Evolutionary conservation across 2,329 filamentous ascomycete species (phyloP), one percentile per base, ranked within the genome.

Genomic region (Neocucurbitaria cava): DNA sequence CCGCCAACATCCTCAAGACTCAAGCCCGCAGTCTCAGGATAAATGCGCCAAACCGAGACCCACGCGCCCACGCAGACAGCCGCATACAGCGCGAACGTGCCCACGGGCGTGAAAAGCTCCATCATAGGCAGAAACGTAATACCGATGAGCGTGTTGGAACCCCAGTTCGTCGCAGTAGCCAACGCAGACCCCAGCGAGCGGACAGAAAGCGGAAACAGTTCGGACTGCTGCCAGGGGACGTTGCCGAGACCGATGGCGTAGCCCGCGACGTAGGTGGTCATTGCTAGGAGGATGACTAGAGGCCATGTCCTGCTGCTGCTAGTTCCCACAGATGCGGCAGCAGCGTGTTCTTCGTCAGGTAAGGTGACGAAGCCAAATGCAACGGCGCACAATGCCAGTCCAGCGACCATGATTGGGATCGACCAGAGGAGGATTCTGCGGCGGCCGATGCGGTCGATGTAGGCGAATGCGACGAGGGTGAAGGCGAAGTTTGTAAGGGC

Each of bases 181-280:
- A 91, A 74, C 0, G 87, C 87, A 53, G 88, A 90, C 24, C 90
- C 91, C 1, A 91, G 76, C 4, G 88, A 87, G 44, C 90, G 86
- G 41, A 92, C 89, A 26, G 83, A 82, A 43, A 93, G 81, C 0
- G 92, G 90, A 70, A 97, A 97, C 28, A 96, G 71, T 78, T 98
- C 94, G 64, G 89, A 91, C 78, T 96, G 93, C 83, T 96, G 94
- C 94, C 94, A 98, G 0, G 94, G 93, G 2, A 98, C 92, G 66
- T 92, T 96, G 8, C 94, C 94, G 2, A 98, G 82, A 2, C 94
- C 94, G 1, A 93, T 81, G 1, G 94, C 94, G 71, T 96, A 98
- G 1, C 89, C 83, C 8, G 91, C 89, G 1, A 96, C 92, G 74
- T 96, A 97, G 7, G 92, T 64, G 74, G 92, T 89, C 73, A 97